phyloP scores from a whole-genome alignment of 352 stramenopile genomes.

The Globisporangium paroecandrum region DNA sequence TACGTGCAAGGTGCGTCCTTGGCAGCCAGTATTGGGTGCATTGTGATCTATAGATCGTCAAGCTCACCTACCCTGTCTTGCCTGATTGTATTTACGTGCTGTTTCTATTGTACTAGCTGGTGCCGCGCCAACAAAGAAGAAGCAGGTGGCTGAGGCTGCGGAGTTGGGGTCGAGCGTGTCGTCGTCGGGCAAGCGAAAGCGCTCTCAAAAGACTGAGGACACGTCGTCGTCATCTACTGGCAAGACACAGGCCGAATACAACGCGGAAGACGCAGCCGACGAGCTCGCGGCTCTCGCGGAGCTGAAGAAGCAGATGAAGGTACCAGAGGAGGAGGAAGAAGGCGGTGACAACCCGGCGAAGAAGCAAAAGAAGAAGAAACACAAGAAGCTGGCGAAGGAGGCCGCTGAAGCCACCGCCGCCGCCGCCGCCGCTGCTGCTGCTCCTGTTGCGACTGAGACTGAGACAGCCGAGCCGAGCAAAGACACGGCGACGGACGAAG shows the following conservation, averaged over 20 bases:
- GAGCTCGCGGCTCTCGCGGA: slow-evolving; percentile 9
- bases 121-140: neutral
- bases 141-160: slow-evolving; percentile 12
- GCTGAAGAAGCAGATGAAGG: slow-evolving; percentile 24
- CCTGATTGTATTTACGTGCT: neutral
- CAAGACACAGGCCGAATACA: slow-evolving; percentile 16
- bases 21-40: no score
- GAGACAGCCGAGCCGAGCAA: slow-evolving; percentile 14
- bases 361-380: slow-evolving; percentile 40
- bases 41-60: neutral
- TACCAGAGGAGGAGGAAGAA: slow-evolving; percentile 7
- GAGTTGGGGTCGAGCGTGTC: neutral
- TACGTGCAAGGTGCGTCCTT: slow-evolving; percentile 28
- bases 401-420: slow-evolving; percentile 6
- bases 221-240: neutral
- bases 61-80: neutral
- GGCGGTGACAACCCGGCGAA: slow-evolving; percentile 21
- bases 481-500: slow-evolving; percentile 29
- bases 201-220: slow-evolving; percentile 10
- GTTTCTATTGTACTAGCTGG: neutral
- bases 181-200: slow-evolving; percentile 19
- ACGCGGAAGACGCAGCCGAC: neutral
- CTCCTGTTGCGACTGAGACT: neutral
- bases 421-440: slow-evolving; percentile 4
- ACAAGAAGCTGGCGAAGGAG: slow-evolving; percentile 23